phyloP scores from a whole-genome alignment of 2,329 filamentous ascomycete species.

The Phaeosphaeriaceae sp. region DNA sequence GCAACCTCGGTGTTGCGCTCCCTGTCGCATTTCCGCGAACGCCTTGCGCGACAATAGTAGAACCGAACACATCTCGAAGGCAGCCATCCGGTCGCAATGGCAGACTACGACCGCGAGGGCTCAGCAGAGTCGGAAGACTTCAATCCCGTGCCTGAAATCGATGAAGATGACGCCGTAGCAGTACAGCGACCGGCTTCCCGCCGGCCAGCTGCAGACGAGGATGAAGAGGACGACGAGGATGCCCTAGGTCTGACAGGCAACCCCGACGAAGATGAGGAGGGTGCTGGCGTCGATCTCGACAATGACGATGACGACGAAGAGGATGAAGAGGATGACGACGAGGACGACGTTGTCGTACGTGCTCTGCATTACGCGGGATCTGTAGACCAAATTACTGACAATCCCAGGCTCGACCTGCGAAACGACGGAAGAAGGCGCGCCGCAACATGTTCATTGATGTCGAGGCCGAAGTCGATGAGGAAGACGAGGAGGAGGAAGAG shows the following conservation, averaged over 20 bases:
- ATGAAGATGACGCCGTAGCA: conserved; percentile 59
- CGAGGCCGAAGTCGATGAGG: conserved; percentile 95
- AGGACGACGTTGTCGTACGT: conserved; percentile 53
- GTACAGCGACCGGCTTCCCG: conserved; percentile 23
- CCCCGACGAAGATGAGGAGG: conserved; percentile 59
- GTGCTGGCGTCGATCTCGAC: conserved; percentile 59
- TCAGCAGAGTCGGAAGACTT: conserved; percentile 69
- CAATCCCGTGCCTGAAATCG: conserved; percentile 79
- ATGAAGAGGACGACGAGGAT: conserved; percentile 47
- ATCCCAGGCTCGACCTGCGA: conserved; percentile 72
- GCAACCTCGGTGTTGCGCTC: conserved; percentile 1
- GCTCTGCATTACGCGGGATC: conserved; percentile 6
- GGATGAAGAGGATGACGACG: conserved; percentile 70
- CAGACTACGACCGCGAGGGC: conserved; percentile 37
- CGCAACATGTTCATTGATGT: conserved; percentile 94
- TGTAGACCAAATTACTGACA: conserved; percentile 22
- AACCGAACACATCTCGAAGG: conserved; percentile 10
- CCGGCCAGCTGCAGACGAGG: conserved; percentile 42
- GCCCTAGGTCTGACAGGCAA: conserved; percentile 43
- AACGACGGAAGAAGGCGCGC: conserved; percentile 75
- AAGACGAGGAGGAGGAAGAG: conserved; percentile 81
- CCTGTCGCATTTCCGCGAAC: conserved; percentile 4
- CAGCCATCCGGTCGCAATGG: conserved; percentile 27
- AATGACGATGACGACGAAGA: conserved; percentile 67
- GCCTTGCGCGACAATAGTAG: conserved; percentile 15